Conservation (phyloP, 495 filamentous ascomycete species). For the Podospora fimiseda region DNA sequence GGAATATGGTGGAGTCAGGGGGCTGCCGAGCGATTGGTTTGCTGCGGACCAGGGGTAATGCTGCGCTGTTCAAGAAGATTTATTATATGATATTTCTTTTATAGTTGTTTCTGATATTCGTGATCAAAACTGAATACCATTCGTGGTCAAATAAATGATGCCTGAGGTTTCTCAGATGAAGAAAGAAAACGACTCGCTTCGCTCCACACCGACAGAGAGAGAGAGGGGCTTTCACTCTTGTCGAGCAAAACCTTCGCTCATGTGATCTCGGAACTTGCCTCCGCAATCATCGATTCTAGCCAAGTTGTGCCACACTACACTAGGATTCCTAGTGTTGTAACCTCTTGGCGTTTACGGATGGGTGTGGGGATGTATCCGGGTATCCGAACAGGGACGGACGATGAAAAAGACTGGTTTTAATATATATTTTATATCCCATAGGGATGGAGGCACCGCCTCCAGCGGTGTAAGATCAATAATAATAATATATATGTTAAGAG, state of each 20-base stretch:
- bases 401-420: too few species aligned
- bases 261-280: constrained; percentile 16
- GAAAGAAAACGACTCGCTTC: neutral
- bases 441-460: too few species aligned
- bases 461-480: too few species aligned
- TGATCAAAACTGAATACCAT: neutral
- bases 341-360: neutral
- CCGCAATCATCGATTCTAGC: constrained; percentile 10
- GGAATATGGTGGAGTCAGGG: neutral
- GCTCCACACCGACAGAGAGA: constrained; percentile 5
- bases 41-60: neutral
- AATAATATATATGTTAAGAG: too few species aligned
- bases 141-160: neutral
- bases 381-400: neutral
- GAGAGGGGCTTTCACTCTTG: neutral
- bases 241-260: constrained; percentile 11
- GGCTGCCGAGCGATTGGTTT: neutral
- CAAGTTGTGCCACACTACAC: constrained; percentile 7
- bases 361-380: neutral
- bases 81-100: neutral
- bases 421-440: too few species aligned
- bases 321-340: neutral
- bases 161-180: neutral
- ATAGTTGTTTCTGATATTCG: neutral
- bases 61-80: neutral